These are phyloP conservation scores for Blakeslea trispora DNA, from an alignment of 371 early-diverging fungal genomes.

Conservation along the genomic window DNA sequence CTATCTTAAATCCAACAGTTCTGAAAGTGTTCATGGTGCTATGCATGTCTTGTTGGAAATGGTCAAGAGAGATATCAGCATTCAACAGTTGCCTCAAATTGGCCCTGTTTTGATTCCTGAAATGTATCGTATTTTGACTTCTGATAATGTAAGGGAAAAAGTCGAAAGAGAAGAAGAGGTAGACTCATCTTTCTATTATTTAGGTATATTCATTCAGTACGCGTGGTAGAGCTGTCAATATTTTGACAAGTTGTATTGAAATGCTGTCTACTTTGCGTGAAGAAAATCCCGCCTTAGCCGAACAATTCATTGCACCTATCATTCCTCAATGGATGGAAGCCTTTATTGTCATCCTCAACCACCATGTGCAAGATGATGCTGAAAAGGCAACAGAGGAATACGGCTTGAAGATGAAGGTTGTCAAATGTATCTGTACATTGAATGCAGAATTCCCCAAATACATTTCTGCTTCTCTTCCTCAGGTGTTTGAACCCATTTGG, in stretches of 20 bases:
- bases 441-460: conserved; percentile 64
- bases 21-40: conserved; percentile 82
- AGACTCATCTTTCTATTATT: no score
- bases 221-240: conserved; percentile 76
- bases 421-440: conserved; percentile 67
- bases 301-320: conserved; percentile 72
- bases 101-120: conserved; percentile 83
- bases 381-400: conserved; percentile 60
- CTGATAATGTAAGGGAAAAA: conserved; percentile 51
- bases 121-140: conserved; percentile 72
- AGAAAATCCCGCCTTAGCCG: conserved; percentile 70
- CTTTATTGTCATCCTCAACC: conserved; percentile 64
- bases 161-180: no score
- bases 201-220: conserved; percentile 68
- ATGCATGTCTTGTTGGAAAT: conserved; percentile 88
- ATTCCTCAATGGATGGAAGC: conserved; percentile 79
- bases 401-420: conserved; percentile 71
- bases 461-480: conserved; percentile 49
- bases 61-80: conserved; percentile 83
- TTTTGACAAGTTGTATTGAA: conserved; percentile 83
- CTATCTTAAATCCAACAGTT: conserved; percentile 65
- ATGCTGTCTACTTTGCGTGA: conserved; percentile 78
- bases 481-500: conserved; percentile 68
- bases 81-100: conserved; percentile 80
- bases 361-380: conserved; percentile 50